phyloP scores from a whole-genome alignment of 1,139 yeast genomes.

The Meyerozyma guilliermondii region DNA sequence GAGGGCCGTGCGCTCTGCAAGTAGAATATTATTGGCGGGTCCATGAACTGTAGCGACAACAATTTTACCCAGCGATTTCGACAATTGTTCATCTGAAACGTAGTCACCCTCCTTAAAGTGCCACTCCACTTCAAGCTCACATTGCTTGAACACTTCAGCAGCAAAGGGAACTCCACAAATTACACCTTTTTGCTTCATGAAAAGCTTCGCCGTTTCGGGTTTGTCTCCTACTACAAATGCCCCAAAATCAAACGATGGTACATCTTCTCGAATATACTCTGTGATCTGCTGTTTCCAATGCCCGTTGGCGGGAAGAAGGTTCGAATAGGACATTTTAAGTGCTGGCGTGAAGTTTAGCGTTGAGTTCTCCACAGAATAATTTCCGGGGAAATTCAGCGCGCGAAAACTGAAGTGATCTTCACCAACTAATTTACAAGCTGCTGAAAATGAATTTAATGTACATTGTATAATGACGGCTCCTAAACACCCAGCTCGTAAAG shows the following conservation, averaged over 20 bases:
- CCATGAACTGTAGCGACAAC: conserved; percentile 79
- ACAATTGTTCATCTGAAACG: conserved; percentile 40
- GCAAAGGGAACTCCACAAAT: conserved; percentile 92
- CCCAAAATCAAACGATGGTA: conserved; percentile 90
- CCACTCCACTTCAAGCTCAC: conserved; percentile 72
- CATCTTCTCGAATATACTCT: conserved; percentile 77
- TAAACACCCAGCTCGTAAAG: not conserved
- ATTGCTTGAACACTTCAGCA: conserved; percentile 75
- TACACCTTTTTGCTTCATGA: conserved; percentile 76
- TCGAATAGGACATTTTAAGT: conserved; percentile 26
- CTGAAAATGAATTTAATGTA: not conserved
- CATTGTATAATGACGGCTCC: not conserved
- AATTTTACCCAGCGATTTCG: conserved; percentile 46
- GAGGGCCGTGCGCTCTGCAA: conserved; percentile 84
- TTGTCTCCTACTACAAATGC: conserved; percentile 89
- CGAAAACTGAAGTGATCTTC: not conserved
- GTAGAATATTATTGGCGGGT: conserved; percentile 68
- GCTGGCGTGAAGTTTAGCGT: not conserved
- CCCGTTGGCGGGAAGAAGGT: conserved; percentile 69
- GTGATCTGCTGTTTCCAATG: conserved; percentile 77
- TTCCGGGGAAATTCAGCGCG: not conserved
- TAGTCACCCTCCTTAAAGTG: conserved; percentile 60
- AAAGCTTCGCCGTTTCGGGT: conserved; percentile 66
- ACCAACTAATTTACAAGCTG: too few relatives aligned
- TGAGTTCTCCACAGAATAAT: not conserved